Conservation (phyloP, 129 eudicot species). For the sunflower (Helianthus annuus) region HanXRQr2.0-SUNRISE NC_035441.2:12629715-12630214, state of each 20-base stretch:
- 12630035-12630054: conserved; percentile 97
- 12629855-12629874: background rate
- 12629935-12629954: conserved; percentile 76
- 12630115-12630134: background rate
- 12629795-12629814: conserved; percentile 89
- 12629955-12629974: conserved; percentile 98
- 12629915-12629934: conserved; percentile 89
- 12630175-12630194: too few relatives aligned
- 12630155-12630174: background rate
- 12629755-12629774: conserved; percentile 35
- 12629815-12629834: conserved; percentile 66
- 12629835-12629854: conserved; percentile 3
- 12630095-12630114: background rate
- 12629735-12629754: too few relatives aligned
- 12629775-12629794: conserved; percentile 83
- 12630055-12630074: conserved; percentile 96
- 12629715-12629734: too few relatives aligned
- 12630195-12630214: background rate
- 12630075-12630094: background rate
- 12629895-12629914: conserved; percentile 91
- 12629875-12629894: conserved; percentile 25
- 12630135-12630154: background rate
- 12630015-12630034: conserved; percentile 92
- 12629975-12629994: conserved; percentile 99
- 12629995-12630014: conserved; percentile 84